Base-by-base conservation (phyloP, 768 basidiomycete genomes). In the Mycena latifolia region DNA sequence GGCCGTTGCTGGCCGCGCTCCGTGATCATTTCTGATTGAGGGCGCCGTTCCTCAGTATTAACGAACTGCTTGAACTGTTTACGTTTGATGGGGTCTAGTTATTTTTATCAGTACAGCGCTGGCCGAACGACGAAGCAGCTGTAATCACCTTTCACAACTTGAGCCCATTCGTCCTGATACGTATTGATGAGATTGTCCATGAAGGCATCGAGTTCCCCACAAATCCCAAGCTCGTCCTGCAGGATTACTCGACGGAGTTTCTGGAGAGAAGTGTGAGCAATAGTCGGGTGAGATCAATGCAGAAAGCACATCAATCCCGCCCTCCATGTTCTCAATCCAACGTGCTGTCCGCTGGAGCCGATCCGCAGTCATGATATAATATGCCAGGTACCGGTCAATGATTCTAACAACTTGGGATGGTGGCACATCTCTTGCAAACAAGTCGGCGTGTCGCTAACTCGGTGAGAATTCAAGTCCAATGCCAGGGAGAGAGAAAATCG, bases 301-400 rank as follows among this genome's bases (percentile, higher is more conserved):
- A 12, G 51, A 52, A 62, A 73, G 5, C 28, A 86, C 86, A 75
- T 90, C 86, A 54, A 91, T 82, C 0, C 89, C 90, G 12, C 88
- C 89, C 43, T 90, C 90, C 76, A 91, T 86, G 11, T 81, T 80
- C 67, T 92, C 91, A 7, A 92, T 77, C 91, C 92, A 93, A 12
- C 89, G 80, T 1, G 91, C 90, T 1, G 92, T 93, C 6, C 91
- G 85, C 77, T 86, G 86, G 15, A 93, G 81, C 66, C 82, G 84
- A 74, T 93, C 91, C 5, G 92, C 91, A 0, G 91, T 89, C 68
- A 83, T 84, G 71, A 93, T 92, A 74, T 92, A 93, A 62, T 84
- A 87, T 76, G 86, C 86, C 3, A 90, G 72, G 28, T 57, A 66
- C 33, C 90, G 81, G 73, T 92, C 91, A 43, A 91, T 79, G 57